Base-by-base conservation (phyloP, 2,329 filamentous ascomycete species). In the Tolypocladium tundrense region DNA sequence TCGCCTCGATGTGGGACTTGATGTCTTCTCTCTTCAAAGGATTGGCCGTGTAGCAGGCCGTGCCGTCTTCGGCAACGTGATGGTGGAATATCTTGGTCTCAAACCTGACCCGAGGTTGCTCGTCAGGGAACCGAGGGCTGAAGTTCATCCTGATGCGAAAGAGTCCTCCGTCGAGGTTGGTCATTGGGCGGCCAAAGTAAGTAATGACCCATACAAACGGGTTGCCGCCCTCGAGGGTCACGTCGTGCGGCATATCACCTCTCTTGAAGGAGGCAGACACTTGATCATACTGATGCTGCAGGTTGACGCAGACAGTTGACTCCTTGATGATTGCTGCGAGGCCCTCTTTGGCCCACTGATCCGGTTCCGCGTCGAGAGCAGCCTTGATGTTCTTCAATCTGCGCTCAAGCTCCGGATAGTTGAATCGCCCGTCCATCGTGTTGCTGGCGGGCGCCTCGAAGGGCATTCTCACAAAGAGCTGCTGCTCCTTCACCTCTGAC, bases 161-260 rank as follows among this genome's bases (percentile, higher is more conserved):
- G 60, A 97, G 82, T 2, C 93, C 91, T 19, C 92, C 93, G 65
- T 97, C 93, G 2, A 97, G 82, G 64, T 96, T 91, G 7, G 91
- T 96, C 88, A 94, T 95, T 0, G 91, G 90, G 57, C 87, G 84
- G 33, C 94, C 94, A 69, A 97, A 95, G 69, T 96, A 92, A 1
- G 90, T 94, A 60, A 97, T 71, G 24, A 81, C 73, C 94, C 94
- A 97, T 24, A 93, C 79, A 67, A 97, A 97, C 0, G 93, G 92
- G 66, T 97, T 97, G 43, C 80, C 83, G 62, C 94, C 80, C 37
- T 88, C 86, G 8, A 97, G 77, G 58, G 86, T 83, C 42, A 97
- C 75, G 64, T 91, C 87, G 58, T 96, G 79, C 0, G 90, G 87
- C 33, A 85, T 81, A 54, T 88, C 85, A 60, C 84, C 80, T 24